A percentile compares a stretch with the other conserved stretches of the same genome.
phyloP scores from a whole-genome alignment of 352 stramenopile genomes.

The Phytopythium delawarense region DNA sequence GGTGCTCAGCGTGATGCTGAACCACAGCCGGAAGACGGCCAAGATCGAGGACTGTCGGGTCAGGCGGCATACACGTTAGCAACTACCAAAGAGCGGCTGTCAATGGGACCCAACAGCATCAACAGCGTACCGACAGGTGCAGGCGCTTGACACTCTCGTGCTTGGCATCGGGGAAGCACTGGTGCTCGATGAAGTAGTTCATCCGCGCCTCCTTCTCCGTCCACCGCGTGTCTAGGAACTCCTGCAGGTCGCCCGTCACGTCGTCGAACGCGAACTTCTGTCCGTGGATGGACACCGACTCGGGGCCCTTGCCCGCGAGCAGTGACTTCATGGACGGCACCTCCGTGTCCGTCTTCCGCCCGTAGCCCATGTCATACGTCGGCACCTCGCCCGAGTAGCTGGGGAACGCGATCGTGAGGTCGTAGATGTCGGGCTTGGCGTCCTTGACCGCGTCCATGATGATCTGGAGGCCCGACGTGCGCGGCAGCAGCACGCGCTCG shows the following conservation, averaged over 20 bases:
- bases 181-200: constrained; percentile 72
- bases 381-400: constrained; percentile 84
- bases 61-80: not conserved
- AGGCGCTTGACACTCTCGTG: constrained; percentile 20
- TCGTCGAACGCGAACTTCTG: constrained; percentile 65
- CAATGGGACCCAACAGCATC: not conserved
- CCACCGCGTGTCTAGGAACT: constrained; percentile 69
- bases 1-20: constrained; percentile 55
- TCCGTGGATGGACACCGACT: constrained; percentile 49
- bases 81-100: not conserved
- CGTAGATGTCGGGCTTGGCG: constrained; percentile 90
- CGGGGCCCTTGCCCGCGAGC: constrained; percentile 48
- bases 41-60: constrained; percentile 41
- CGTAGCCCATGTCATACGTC: constrained; percentile 88
- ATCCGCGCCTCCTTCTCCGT: constrained; percentile 72
- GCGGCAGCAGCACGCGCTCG: constrained; percentile 89
- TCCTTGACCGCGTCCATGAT: constrained; percentile 87
- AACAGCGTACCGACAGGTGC: constrained; percentile 30
- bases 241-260: constrained; percentile 40
- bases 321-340: constrained; percentile 83
- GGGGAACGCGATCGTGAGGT: constrained; percentile 89
- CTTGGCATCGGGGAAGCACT: constrained; percentile 40
- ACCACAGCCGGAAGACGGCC: constrained; percentile 72
- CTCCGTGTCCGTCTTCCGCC: constrained; percentile 69
- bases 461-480: constrained; percentile 90